Evolutionary conservation across 1,139 yeast species (phyloP).

Genomic region (Debaryomyces robertsiae): DNA sequence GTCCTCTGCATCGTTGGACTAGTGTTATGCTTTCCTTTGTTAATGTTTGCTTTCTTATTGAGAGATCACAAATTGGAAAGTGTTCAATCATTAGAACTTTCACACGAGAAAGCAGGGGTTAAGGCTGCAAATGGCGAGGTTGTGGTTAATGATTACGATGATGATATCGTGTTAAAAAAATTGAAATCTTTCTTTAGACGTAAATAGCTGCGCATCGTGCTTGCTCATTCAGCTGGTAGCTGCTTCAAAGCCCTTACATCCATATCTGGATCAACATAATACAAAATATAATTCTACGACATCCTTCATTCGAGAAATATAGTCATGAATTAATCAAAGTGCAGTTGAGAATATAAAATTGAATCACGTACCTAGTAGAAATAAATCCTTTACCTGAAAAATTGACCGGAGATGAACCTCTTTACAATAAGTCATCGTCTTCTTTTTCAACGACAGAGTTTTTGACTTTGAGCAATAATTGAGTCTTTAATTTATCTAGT

Average conservation of each 20-base stretch:
- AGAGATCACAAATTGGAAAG: slow-evolving; percentile 54
- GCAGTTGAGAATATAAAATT: not conserved
- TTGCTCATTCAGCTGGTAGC: too few relatives aligned
- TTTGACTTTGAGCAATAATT: slow-evolving; percentile 79
- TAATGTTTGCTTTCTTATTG: slow-evolving; percentile 50
- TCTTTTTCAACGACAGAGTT: slow-evolving; percentile 72
- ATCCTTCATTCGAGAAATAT: too few relatives aligned
- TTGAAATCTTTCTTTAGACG: slow-evolving; percentile 1
- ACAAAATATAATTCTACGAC: too few relatives aligned
- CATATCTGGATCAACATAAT: not conserved
- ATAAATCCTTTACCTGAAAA: not conserved
- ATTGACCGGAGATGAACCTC: too few relatives aligned
- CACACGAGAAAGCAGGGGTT: slow-evolving; percentile 24
- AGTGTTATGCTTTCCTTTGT: slow-evolving; percentile 55
- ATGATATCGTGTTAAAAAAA: slow-evolving; percentile 21
- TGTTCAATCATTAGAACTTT: slow-evolving; percentile 34
- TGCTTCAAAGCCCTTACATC: too few relatives aligned
- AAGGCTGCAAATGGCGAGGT: slow-evolving; percentile 37
- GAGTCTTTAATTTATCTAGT: slow-evolving; percentile 92
- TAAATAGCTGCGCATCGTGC: too few relatives aligned
- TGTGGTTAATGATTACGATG: slow-evolving; percentile 44
- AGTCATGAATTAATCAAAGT: not conserved
- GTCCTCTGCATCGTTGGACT: slow-evolving; percentile 60
- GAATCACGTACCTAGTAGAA: not conserved
- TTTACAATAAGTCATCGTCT: slow-evolving; percentile 53